Evolutionary conservation across 257 asterid species (phyloP), one percentile per base, ranked within the genome.

Genomic region (Ballota nigra): DNA sequence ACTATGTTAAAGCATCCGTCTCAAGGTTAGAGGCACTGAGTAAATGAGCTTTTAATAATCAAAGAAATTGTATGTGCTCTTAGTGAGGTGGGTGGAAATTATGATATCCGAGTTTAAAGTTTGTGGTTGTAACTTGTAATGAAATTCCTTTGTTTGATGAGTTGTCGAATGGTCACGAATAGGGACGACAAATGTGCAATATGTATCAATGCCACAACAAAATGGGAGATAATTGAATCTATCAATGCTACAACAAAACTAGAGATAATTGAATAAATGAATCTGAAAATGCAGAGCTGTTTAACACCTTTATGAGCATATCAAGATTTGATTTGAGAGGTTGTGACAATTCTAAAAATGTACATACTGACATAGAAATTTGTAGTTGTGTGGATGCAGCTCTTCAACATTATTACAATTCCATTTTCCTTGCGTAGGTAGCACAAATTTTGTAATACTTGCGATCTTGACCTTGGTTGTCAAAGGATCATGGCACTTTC

Each of bases 401-500:
- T 43, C 34, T 51, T 38, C 26, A 19, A 49, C 24, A 55, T 53
- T 33, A 26, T 66, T 43, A 12, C 63, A 36, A 15, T 62, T 73
- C 20, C n/a, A 52, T 22, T 66, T 67, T 64, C 38, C 22, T 28
- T 66, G 28, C 56, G n/a, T 84, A 91, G 99, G 99, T 52, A 80
- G 98, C 85, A 86, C 99, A 47, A 95, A 92, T 79, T 92, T 95
- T 76, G 83, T 92, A 57, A 77, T 95, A 77, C 86, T 95, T 59
- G 95, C 99, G 11, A 56, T 92, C 64, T 79, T 89, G 82, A 92
- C 98, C 38, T 83, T 95, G 92, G 83, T 82, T 55, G 75, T 91
- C 24, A 91, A 94, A 73, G 97, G 96, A 78, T 79, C 97, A 79
- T 95, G 97, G 96, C 75, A 95, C 80, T 82, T 84, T 65, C 91